These are phyloP conservation scores for Medicago lupulina DNA, from an alignment of 306 rosid genomes.

Conservation along the genomic window DNA sequence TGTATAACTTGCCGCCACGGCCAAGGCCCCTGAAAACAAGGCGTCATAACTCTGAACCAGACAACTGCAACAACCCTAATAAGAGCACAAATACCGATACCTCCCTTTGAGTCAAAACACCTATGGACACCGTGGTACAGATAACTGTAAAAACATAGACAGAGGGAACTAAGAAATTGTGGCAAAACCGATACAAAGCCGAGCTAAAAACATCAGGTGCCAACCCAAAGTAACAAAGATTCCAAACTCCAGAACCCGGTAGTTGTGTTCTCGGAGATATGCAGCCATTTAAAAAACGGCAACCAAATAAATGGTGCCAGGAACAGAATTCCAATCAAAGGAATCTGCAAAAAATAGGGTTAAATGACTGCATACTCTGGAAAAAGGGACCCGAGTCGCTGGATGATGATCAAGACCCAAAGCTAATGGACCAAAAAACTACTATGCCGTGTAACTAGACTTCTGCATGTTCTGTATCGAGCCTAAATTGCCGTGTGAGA, in stretches of 20 bases:
- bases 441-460: slow-evolving; percentile 52
- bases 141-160: slow-evolving; percentile 34
- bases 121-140: slow-evolving; percentile 44
- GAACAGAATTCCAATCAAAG: slow-evolving; percentile 63
- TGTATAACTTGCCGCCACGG: slow-evolving; percentile 72
- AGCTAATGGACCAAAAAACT: slow-evolving; percentile 78
- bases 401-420: slow-evolving; percentile 67
- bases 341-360: slow-evolving; percentile 70
- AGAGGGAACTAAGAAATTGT: slow-evolving; percentile 47
- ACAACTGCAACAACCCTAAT: slow-evolving; percentile 51
- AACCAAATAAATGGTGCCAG: slow-evolving; percentile 53
- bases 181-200: slow-evolving; percentile 51
- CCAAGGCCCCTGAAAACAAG: slow-evolving; percentile 76
- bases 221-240: slow-evolving; percentile 52
- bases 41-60: slow-evolving; percentile 66
- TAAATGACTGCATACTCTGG: slow-evolving; percentile 62
- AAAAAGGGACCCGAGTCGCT: slow-evolving; percentile 61
- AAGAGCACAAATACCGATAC: slow-evolving; percentile 36
- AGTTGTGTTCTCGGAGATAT: slow-evolving; percentile 60
- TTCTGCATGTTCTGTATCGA: slow-evolving; percentile 43
- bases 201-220: slow-evolving; percentile 56
- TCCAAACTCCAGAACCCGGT: slow-evolving; percentile 59
- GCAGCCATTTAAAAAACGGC: slow-evolving; percentile 58
- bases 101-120: slow-evolving; percentile 62
- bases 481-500: slow-evolving; percentile 35